phyloP scores from a whole-genome alignment of 2,329 filamentous ascomycete genomes.

The Fusarium praegraminearum region DNA sequence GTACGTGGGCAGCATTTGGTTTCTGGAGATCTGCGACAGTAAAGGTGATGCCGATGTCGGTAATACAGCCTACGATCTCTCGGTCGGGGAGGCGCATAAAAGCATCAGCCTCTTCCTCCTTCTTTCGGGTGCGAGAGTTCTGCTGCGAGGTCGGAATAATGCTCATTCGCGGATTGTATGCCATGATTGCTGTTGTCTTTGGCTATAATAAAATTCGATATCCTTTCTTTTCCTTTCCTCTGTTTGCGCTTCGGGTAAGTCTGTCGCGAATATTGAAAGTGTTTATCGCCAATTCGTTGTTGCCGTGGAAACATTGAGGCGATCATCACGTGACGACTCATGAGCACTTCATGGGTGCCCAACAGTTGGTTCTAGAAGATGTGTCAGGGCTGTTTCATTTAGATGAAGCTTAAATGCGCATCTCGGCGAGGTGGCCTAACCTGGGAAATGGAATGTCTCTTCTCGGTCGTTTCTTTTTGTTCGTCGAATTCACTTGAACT shows the following conservation, averaged over 20 bases:
- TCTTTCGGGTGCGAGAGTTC: constrained; percentile 65
- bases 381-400: constrained; percentile 19
- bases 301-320: constrained; percentile 44
- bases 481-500: not conserved
- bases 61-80: constrained; percentile 97
- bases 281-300: constrained; percentile 42
- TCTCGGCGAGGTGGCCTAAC: constrained; percentile 32
- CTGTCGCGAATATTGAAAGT: constrained; percentile 25
- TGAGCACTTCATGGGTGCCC: not conserved
- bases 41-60: constrained; percentile 94
- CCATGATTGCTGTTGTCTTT: constrained; percentile 56
- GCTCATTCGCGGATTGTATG: constrained; percentile 71
- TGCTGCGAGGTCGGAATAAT: constrained; percentile 67
- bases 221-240: constrained; percentile 5
- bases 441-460: not conserved
- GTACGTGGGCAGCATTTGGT: constrained; percentile 92
- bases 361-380: not conserved
- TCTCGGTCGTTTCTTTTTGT: not conserved
- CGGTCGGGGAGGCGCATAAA: constrained; percentile 72
- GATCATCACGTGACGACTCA: constrained; percentile 36
- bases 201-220: not conserved
- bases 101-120: constrained; percentile 70
- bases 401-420: not conserved
- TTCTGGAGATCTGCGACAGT: constrained; percentile 89
- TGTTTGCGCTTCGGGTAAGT: constrained; percentile 12